phyloP scores from a whole-genome alignment of 2,329 filamentous ascomycete species.

The Pseudogymnoascus verrucosus region DNA sequence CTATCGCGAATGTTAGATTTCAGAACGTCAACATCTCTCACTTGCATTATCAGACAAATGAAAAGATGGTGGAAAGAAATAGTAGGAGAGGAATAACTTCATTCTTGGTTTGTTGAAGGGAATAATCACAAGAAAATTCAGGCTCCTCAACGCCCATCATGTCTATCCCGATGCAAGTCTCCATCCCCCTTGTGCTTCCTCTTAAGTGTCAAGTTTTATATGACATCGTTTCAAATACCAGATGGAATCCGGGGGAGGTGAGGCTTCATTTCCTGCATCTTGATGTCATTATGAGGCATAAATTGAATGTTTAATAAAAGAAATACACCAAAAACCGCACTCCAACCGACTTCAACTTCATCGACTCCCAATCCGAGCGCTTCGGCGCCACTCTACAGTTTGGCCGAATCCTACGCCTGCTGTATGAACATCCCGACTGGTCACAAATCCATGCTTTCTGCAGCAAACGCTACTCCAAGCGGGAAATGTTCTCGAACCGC shows the following conservation, averaged over 20 bases:
- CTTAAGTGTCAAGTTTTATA: not conserved
- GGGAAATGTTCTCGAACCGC: not conserved
- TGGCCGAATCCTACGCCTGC: not conserved
- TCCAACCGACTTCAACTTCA: not conserved
- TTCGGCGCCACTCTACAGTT: not conserved
- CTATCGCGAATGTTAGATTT: not conserved
- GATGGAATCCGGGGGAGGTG: not conserved
- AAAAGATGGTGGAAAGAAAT: not conserved
- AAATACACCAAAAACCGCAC: not conserved
- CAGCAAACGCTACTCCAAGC: not conserved
- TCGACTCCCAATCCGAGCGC: not conserved
- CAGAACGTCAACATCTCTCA: not conserved
- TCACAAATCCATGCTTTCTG: not conserved
- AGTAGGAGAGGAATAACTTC: not conserved
- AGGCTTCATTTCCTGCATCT: not conserved
- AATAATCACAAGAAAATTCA: not conserved
- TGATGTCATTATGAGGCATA: not conserved
- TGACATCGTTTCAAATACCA: not conserved
- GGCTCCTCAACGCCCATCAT: not conserved
- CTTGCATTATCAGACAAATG: not conserved
- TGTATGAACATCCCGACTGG: not conserved
- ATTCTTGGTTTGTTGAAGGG: not conserved
- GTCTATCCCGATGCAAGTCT: not conserved
- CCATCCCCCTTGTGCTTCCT: not conserved
- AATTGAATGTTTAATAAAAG: not conserved